Evolutionary conservation across 148 eudicot species (phyloP), one percentile per base, ranked within the genome.

Genomic region (Talinum fruticosum): DNA sequence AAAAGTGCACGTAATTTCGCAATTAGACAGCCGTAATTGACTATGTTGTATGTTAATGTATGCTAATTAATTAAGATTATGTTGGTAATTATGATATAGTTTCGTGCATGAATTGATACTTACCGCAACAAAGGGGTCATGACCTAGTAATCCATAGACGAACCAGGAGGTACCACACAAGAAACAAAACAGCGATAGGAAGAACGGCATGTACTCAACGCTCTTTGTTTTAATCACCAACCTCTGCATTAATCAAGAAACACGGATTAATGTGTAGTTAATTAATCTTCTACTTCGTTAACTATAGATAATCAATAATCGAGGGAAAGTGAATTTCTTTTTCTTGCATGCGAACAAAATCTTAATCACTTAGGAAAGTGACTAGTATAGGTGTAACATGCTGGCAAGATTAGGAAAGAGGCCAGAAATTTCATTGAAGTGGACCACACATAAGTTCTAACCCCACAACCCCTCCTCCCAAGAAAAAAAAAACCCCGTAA

Each of bases 151-250:
- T 29, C 96, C 97, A 72, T 66, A 95, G 84, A 95, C 72, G 80
- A 92, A 91, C 97, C 96, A 95, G 45, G 92, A 95, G 23, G 92
- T 86, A 45, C 97, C 92, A 51, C 98, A 91, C 62, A 95, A 80
- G 94, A 95, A 95, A 8, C 88, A 88, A 79, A 86, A 92, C 76
- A 95, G 62, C 0, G 97, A 92, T 49, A 95, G 82, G 81, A 95
- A 84, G 84, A 92, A 95, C 7, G 97, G 97, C 98, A 92, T 95
- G 87, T 80, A 90, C 76, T 95, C 98, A 29, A 92, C 96, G 59
- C 97, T 95, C 79, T 89, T 90, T 28, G 97, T 89, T 77, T 79
- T 87, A 24, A 95, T 89, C 84, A 92, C 98, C 82, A 83, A 47
- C 59, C 94, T 90, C 98, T 94, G 82, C 87, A 79, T 36, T 23